Evolutionary conservation across 805 yeast genomes (phyloP), one percentile per base, ranked within the genome.

Genomic region (Hanseniaspora lindneri): DNA sequence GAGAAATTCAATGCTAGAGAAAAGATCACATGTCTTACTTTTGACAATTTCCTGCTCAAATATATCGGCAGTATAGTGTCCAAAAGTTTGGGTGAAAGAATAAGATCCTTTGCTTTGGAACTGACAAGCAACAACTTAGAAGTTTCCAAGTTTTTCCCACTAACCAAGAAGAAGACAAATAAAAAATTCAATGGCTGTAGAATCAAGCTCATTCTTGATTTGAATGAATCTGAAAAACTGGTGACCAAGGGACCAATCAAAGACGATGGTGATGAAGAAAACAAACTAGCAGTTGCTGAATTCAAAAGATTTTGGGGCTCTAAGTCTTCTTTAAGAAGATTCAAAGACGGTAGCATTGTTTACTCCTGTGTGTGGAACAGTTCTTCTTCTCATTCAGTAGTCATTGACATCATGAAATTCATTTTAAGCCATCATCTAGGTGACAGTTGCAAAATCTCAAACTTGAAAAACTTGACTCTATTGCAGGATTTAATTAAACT

Each of bases 251-350:
- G 96, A 1, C 96, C 97, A 9, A 65, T 69, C 33, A 77, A 79
- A 54, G 69, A 69, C 13, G 51, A 48, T 17, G 19, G 25, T 30
- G 75, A 75, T 34, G 71, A 74, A 34, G 82, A 76, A 28, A 52
- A 61, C 23, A 66, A 67, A 36, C 77, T 72, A 14, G 76, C 66
- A 24, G 75, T 79, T n/a, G 67, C 74, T 6, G 70, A 73, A 48
- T 92, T 92, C 67, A 76, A 83, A 55, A 66, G 75, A 5, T 88
- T 92, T 60, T 92, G 99, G 99, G 96, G 96, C 10, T 59, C 74
- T 9, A 80, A 76, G 54, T 78, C 94, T 0, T 84, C 92, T 13
- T 70, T 92, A 49, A 77, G 99, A 69, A 77, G 92, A 61, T 92
- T 89, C 68, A 87, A 84, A 59, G 95, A 92, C 64, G 96, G 96